phyloP scores from a whole-genome alignment of 2,329 filamentous ascomycete genomes.

The Aspergillus fumigatiaffinis region DNA sequence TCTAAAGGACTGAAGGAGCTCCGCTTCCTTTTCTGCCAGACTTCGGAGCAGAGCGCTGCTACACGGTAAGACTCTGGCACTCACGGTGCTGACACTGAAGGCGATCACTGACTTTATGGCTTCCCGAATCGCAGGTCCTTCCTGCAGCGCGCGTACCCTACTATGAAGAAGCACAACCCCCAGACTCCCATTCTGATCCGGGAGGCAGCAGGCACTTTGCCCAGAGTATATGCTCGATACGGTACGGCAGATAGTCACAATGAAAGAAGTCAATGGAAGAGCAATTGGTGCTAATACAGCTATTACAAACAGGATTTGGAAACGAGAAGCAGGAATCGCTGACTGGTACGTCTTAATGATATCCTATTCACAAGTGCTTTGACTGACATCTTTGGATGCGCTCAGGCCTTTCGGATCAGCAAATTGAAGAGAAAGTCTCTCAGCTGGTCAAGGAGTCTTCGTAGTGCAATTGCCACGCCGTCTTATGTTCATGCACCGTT shows the following conservation, averaged over 20 bases:
- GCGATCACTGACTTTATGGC: neutral
- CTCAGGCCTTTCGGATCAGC: slow-evolving; percentile 63
- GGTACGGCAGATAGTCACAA: slow-evolving; percentile 52
- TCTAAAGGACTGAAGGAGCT: slow-evolving; percentile 85
- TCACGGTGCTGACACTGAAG: neutral
- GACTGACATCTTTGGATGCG: slow-evolving; percentile 10
- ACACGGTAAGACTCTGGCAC: slow-evolving; percentile 62
- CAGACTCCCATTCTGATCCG: slow-evolving; percentile 89
- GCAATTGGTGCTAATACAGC: slow-evolving; percentile 12
- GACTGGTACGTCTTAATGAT: slow-evolving; percentile 45
- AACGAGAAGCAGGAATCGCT: slow-evolving; percentile 64
- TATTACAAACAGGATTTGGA: slow-evolving; percentile 53
- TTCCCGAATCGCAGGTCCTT: slow-evolving; percentile 62
- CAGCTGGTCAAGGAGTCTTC: slow-evolving; percentile 54
- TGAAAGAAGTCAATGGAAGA: neutral
- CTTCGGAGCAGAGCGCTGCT: slow-evolving; percentile 81
- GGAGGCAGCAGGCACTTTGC: slow-evolving; percentile 79
- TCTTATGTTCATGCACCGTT: slow-evolving; percentile 23
- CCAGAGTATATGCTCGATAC: slow-evolving; percentile 88
- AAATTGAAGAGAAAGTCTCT: slow-evolving; percentile 66
- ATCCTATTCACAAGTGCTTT: neutral
- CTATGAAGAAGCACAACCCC: slow-evolving; percentile 99
- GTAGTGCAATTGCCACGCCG: slow-evolving; percentile 23
- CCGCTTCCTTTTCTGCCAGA: slow-evolving; percentile 96
- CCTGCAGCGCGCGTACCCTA: slow-evolving; percentile 85